A percentile compares a stretch with the other conserved stretches of the same genome.
phyloP scores from a whole-genome alignment of 225 moss, liverwort and hornwort genomes.

The Sphagnum contortum region DNA sequence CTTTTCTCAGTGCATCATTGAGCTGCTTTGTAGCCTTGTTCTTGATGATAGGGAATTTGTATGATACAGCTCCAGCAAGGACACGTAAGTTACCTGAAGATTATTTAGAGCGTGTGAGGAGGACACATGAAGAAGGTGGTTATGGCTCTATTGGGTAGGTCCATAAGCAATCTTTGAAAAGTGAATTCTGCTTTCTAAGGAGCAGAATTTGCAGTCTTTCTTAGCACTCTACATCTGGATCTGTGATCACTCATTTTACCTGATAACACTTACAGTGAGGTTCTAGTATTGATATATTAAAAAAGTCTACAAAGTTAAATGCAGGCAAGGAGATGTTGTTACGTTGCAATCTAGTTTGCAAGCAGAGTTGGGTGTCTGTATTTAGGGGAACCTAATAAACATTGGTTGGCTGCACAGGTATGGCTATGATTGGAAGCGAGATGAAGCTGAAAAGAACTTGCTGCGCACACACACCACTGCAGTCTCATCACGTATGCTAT shows the following conservation, averaged over 20 bases:
- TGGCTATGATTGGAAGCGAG: conserved; percentile 90
- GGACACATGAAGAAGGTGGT: conserved; percentile 71
- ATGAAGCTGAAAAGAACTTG: conserved; percentile 88
- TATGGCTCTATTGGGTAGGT: conserved; percentile 72
- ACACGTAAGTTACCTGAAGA: conserved; percentile 61
- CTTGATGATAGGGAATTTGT: not conserved
- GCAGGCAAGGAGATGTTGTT: too few species aligned
- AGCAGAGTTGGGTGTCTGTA: too few species aligned
- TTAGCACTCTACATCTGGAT: not conserved
- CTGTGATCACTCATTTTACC: too few species aligned
- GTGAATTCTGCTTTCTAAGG: not conserved
- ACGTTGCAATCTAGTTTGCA: too few species aligned
- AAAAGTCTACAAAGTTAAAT: too few species aligned
- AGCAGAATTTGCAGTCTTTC: not conserved
- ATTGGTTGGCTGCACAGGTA: conserved; percentile 33
- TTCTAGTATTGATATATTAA: too few species aligned
- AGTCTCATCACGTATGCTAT: conserved; percentile 92
- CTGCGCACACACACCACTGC: conserved; percentile 91
- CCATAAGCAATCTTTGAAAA: not conserved
- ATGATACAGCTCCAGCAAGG: conserved; percentile 54
- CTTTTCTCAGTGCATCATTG: too few species aligned
- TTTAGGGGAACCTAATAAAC: too few species aligned
- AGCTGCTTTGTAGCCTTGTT: too few species aligned
- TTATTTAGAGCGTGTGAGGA: conserved; percentile 69
- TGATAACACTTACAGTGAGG: too few species aligned